These are phyloP conservation scores for Linnemannia hyalina DNA, from an alignment of 192 early-diverging fungal genomes.

Conservation along the genomic window DNA sequence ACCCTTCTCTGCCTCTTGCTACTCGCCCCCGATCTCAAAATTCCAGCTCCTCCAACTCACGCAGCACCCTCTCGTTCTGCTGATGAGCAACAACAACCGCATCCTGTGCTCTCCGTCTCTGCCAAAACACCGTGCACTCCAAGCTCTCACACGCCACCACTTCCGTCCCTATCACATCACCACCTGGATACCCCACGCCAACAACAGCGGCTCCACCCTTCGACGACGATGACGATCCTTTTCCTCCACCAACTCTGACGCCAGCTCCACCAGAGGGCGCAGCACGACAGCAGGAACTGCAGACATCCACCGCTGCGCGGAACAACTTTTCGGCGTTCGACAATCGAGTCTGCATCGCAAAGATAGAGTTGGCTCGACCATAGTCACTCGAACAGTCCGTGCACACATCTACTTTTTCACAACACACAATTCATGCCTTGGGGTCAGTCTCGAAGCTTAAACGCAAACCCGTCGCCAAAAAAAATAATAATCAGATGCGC, in stretches of 20 bases:
- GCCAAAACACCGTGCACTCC: slow-evolving; percentile 48
- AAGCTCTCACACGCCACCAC: slow-evolving; percentile 52
- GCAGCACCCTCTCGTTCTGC: slow-evolving; percentile 10
- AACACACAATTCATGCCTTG: not conserved
- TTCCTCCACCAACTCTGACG: not conserved
- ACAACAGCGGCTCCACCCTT: too few species aligned
- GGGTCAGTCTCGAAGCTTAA: not conserved
- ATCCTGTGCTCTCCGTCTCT: slow-evolving; percentile 34
- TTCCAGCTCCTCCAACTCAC: slow-evolving; percentile 22
- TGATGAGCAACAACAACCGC: not conserved
- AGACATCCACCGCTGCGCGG: slow-evolving; percentile 33
- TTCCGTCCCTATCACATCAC: slow-evolving; percentile 20
- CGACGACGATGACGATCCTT: not conserved
- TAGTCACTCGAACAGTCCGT: slow-evolving; percentile 26
- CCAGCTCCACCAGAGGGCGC: slow-evolving; percentile 16
- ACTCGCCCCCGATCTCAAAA: not conserved
- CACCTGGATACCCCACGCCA: too few species aligned
- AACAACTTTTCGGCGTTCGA: slow-evolving; percentile 36
- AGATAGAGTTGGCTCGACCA: slow-evolving; percentile 6
- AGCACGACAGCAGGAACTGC: slow-evolving; percentile 42
- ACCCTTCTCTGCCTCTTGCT: too few species aligned
- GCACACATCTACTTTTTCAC: slow-evolving; percentile 6
- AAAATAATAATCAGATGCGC: not conserved
- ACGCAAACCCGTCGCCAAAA: too few species aligned
- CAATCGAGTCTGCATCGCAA: slow-evolving; percentile 24